Evolutionary conservation across 768 basidiomycete species (phyloP), one percentile per base, ranked within the genome.

Genomic region (Lactifluus echinatus): DNA sequence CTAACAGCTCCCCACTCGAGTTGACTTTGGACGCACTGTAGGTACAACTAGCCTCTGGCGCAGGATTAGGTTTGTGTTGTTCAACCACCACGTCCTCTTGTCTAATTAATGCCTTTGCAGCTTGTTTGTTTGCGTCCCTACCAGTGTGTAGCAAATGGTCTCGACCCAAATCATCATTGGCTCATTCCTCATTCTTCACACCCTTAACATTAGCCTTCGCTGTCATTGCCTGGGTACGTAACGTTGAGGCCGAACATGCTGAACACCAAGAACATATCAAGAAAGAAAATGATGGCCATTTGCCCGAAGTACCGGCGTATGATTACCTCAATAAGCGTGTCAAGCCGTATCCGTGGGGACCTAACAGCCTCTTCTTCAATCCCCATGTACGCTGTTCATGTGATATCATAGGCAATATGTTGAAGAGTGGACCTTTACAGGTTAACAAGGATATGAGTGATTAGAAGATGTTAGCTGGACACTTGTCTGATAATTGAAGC

Each of bases 301-400:
- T 89, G 51, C 87, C 87, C 55, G 79, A 84, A 61, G 70, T 76
- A 28, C 87, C 89, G 42, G 73, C 72, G n/a, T 93, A 82, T 66
- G 80, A 88, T 42, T 89, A 85, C 74, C 65, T 93, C 71, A 90
- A 91, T 75, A 80, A 75, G 65, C 76, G 90, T 59, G 69, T 69
- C 57, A 89, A 88, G 70, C 87, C 89, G 39, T 93, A 79, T 78
- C 90, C 90, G 19, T 93, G 90, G 90, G 90, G 90, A 23, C 71
- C 63, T 65, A 93, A 93, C 79, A 78, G 80, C 14, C 77, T 93
- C 17, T 93, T 93, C 78, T 93, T 79, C 75, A 92, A 89, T 69
- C 70, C 82, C 50, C 75, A 80, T 63, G 89, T 87, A 68, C 45
- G 83, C 66, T 10, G 8, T 56, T 42, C 24, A 43, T 28, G 24